A percentile compares a stretch with the other conserved stretches of the same genome.
phyloP scores from a whole-genome alignment of 192 early-diverging fungal genomes.

The Backusella parvicylindrica region DNA sequence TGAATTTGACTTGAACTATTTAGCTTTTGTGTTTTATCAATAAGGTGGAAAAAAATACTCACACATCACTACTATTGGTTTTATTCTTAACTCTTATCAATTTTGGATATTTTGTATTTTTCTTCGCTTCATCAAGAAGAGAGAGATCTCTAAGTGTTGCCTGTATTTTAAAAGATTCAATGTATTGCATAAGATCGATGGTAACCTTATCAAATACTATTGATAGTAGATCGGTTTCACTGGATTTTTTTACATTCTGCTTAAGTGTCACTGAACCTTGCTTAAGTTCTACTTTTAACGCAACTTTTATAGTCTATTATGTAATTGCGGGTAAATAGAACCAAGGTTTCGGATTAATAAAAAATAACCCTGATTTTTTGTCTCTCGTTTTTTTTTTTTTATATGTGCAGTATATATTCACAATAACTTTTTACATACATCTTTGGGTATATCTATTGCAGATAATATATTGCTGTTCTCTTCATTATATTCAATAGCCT shows the following conservation, averaged over 20 bases:
- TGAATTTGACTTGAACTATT: background rate
- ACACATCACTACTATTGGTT: background rate
- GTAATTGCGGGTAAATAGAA: background rate
- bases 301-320: slow-evolving; percentile 56
- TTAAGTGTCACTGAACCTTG: slow-evolving; percentile 78
- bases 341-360: background rate
- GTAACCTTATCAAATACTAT: slow-evolving; percentile 63
- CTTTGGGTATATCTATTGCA: slow-evolving; percentile 56
- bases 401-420: background rate
- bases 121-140: slow-evolving; percentile 57
- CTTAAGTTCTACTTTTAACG: slow-evolving; percentile 59
- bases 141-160: slow-evolving; percentile 57
- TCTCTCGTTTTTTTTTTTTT: background rate
- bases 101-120: slow-evolving; percentile 51
- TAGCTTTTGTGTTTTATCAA: background rate
- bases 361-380: background rate
- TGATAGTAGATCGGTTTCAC: slow-evolving; percentile 36
- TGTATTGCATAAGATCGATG: slow-evolving; percentile 49
- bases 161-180: slow-evolving; percentile 47
- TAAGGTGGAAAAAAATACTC: background rate
- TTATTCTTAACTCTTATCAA: slow-evolving; percentile 47
- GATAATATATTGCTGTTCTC: slow-evolving; percentile 46
- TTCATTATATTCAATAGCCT: slow-evolving; percentile 79
- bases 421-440: slow-evolving; percentile 33
- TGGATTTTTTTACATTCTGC: slow-evolving; percentile 39